Evolutionary conservation across 2,329 filamentous ascomycete genomes (phyloP).

Genomic region (Epicoccum sorghinum): DNA sequence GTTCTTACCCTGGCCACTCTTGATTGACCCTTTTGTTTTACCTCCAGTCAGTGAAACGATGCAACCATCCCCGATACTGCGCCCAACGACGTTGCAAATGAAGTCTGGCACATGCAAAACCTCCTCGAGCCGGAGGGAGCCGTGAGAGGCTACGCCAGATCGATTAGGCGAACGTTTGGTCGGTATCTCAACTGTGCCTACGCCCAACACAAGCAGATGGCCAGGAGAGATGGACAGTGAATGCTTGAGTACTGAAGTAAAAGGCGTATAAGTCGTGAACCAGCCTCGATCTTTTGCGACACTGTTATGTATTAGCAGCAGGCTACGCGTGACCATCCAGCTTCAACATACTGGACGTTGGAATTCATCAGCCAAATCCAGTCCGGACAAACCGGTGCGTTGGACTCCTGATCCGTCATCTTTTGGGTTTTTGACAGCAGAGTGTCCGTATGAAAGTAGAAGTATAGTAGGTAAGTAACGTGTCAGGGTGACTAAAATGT

Average conservation of each 20-base stretch:
- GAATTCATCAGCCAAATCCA: slow-evolving; percentile 17
- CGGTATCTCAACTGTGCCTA: slow-evolving; percentile 21
- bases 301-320: not conserved
- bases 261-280: slow-evolving; percentile 29
- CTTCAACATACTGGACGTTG: slow-evolving; percentile 21
- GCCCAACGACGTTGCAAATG: slow-evolving; percentile 21
- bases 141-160: slow-evolving; percentile 6
- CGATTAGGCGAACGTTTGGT: slow-evolving; percentile 13
- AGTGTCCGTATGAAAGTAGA: too few relatives aligned
- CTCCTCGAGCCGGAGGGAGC: slow-evolving; percentile 16
- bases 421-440: too few relatives aligned
- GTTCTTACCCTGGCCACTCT: slow-evolving; percentile 2
- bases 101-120: slow-evolving; percentile 22
- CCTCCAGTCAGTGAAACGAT: too few relatives aligned
- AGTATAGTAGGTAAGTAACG: too few relatives aligned
- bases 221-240: not conserved
- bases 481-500: too few relatives aligned
- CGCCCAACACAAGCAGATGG: slow-evolving; percentile 12
- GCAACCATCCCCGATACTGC: too few relatives aligned
- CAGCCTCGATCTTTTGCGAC: slow-evolving; percentile 24
- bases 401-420: not conserved
- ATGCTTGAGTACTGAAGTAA: slow-evolving; percentile 12
- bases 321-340: not conserved
- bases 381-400: slow-evolving; percentile 14
- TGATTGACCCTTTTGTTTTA: not conserved